A percentile compares a stretch with the other conserved stretches of the same genome.
Conservation (phyloP, 192 early-diverging fungal genomes). For the Rhizophagus sp. region DNA sequence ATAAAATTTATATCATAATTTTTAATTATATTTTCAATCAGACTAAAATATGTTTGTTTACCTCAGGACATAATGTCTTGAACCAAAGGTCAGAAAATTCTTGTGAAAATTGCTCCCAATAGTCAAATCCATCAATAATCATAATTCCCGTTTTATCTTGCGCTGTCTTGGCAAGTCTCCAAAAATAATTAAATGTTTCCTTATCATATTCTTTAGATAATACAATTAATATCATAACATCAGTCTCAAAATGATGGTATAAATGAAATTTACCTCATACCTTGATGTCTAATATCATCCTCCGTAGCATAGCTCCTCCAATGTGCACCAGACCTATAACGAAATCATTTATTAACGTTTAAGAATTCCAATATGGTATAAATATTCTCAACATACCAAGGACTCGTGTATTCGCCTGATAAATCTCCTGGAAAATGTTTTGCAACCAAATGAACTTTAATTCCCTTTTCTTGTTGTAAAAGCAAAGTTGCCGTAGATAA, state of each 20-base stretch:
- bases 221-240: not conserved
- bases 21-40: not conserved
- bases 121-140: constrained; percentile 54
- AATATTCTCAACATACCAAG: constrained; percentile 32
- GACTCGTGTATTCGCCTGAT: constrained; percentile 53
- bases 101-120: constrained; percentile 52
- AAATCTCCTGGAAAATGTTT: constrained; percentile 54
- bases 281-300: constrained; percentile 43
- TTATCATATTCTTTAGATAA: constrained; percentile 38
- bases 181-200: constrained; percentile 38
- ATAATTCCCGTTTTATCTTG: constrained; percentile 48
- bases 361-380: not conserved
- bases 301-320: constrained; percentile 49
- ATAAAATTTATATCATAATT: not conserved
- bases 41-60: constrained; percentile 37
- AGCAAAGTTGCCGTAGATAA: constrained; percentile 70
- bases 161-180: constrained; percentile 35
- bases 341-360: not conserved
- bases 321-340: constrained; percentile 45
- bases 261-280: not conserved
- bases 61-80: constrained; percentile 47
- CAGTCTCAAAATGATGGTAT: not conserved
- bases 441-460: constrained; percentile 64
- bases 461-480: constrained; percentile 43
- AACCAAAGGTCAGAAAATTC: constrained; percentile 64